Evolutionary conservation across 1,284 basidiomycete genomes (phyloP).

Genomic region (Rhodotorula sp.): DNA sequence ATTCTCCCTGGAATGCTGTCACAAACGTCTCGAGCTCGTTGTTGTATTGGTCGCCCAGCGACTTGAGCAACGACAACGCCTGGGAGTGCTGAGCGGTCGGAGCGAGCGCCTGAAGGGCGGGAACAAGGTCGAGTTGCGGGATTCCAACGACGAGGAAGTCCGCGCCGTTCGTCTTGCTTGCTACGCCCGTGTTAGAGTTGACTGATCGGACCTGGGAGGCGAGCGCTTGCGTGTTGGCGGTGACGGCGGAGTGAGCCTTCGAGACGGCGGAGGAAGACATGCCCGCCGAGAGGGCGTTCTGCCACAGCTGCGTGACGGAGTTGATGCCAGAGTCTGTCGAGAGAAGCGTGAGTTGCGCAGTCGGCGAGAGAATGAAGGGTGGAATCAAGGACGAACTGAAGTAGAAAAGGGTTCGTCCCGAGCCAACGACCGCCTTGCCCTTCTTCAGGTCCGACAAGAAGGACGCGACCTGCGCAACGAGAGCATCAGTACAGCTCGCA

Average conservation of each 20-base stretch:
- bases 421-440: constrained; percentile 1
- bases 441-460: constrained; percentile 28
- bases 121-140: constrained; percentile 36
- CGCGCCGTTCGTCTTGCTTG: constrained; percentile 6
- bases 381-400: constrained; percentile 13
- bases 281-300: constrained; percentile 12
- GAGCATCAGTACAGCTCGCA: neutral
- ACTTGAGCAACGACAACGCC: constrained; percentile 20
- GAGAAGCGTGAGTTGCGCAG: neutral
- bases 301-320: constrained; percentile 32
- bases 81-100: neutral
- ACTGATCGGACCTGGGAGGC: constrained; percentile 3
- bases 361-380: neutral
- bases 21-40: constrained; percentile 19
- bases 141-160: constrained; percentile 38
- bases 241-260: constrained; percentile 18
- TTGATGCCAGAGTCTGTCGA: constrained; percentile 26
- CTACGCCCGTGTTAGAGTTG: neutral
- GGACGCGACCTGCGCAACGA: constrained; percentile 3
- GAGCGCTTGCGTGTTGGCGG: constrained; percentile 16
- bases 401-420: constrained; percentile 34
- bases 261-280: constrained; percentile 6
- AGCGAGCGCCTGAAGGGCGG: constrained; percentile 15
- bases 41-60: constrained; percentile 32
- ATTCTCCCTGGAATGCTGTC: constrained; percentile 5